A percentile compares a stretch with the other conserved stretches of the same genome.
These are phyloP conservation scores for Talaromyces sp. DNA, from an alignment of 2,329 filamentous ascomycete species.

Conservation along the genomic window DNA sequence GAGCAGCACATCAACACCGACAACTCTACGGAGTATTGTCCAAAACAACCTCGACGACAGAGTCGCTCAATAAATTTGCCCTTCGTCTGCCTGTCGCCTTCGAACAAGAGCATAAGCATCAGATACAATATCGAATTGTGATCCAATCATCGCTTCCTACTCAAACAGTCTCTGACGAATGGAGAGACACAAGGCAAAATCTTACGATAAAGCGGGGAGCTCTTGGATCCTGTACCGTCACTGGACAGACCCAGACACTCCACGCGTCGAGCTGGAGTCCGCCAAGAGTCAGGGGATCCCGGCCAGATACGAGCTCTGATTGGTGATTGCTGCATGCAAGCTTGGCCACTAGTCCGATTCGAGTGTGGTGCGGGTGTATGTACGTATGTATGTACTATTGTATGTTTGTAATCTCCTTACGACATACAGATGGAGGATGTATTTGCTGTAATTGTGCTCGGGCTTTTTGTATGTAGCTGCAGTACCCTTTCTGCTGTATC, in stretches of 20 bases:
- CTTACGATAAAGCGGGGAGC: neutral
- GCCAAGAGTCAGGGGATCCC: conserved; percentile 14
- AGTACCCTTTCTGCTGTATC: neutral
- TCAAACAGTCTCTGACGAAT: neutral
- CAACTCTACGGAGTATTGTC: neutral
- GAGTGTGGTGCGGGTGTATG: neutral
- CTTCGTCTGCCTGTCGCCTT: neutral
- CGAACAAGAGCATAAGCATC: neutral
- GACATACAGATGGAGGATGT: neutral
- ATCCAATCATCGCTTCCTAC: conserved; percentile 3
- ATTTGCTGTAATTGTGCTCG: conserved; percentile 1
- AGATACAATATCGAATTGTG: neutral
- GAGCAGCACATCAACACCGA: neutral
- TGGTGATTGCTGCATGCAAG: neutral
- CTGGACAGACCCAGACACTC: conserved; percentile 1
- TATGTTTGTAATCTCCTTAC: too few species aligned
- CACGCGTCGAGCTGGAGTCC: conserved; percentile 9
- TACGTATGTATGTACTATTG: neutral
- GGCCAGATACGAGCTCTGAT: neutral
- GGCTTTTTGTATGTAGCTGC: neutral
- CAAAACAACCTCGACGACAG: neutral
- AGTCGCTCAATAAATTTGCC: neutral
- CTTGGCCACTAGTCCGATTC: neutral
- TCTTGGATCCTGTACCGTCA: neutral
- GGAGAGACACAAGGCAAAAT: conserved; percentile 1